Evolutionary conservation across 495 filamentous ascomycete genomes (phyloP), one percentile per base, ranked within the genome.

Genomic region (Lentithecium fluviatile): DNA sequence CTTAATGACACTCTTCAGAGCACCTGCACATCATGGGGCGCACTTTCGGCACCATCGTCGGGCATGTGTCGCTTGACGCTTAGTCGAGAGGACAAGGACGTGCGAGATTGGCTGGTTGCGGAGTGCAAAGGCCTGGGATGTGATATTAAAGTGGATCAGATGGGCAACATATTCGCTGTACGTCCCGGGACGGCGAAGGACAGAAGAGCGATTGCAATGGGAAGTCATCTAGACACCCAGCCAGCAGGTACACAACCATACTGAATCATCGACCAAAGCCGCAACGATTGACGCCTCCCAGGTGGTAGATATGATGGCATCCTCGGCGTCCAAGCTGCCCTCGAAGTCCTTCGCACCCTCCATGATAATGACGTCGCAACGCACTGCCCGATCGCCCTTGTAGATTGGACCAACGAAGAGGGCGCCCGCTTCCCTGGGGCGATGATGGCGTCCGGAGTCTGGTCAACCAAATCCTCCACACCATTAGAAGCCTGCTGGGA

Each of bases 161-260:
- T 69, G 67, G 68, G 68, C 47, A 70, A 70, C 49, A 65, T 65
- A 20, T 70, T 70, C 45, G 68, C 68, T 7, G 53, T 66, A 20
- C 51, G 62, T 17, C 56, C 47, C 0, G 61, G 64, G 2, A 52
- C 43, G n/a, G 62, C 52, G 13, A 58, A 37, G 34, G 47, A 53
- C 50, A 67, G 40, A 43, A 55, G 49, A 40, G 60, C 70, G 66
- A 80, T 75, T 46, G 78, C 69, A 1, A 75, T 78, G 72, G 78
- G 78, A 19, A 78, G 75, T 21, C 78, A 81, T 56, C 59, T 80
- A 2, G 78, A 81, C 52, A 79, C 68, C 0, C 68, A 70, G 54
- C 68, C 68, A 23, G 52, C 63, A 17, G 65, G 65, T 67, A 60
- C 2, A 60, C 2, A 32, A 56, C 25, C 10, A 15, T 2, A 2